Conservation (phyloP, 805 yeast genomes). For the Yamadazyma laniorum region DNA sequence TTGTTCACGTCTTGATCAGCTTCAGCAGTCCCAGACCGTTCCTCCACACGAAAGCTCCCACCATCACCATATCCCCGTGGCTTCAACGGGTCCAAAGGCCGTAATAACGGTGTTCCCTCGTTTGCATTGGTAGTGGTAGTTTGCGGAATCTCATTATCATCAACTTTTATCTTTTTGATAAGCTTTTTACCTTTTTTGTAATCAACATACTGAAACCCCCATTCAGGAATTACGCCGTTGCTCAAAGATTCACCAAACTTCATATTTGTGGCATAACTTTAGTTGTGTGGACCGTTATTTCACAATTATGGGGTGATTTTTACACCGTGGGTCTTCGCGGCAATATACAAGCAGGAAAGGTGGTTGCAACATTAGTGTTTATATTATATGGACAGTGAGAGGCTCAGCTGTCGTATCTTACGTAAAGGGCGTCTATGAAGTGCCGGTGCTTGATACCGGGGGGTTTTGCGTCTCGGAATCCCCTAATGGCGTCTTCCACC, state of each 20-base stretch:
- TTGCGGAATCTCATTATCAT: slow-evolving; percentile 11
- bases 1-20: slow-evolving; percentile 3
- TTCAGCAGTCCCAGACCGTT: too few species aligned
- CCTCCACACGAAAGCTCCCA: neutral
- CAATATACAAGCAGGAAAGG: slow-evolving; percentile 7
- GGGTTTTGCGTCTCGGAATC: slow-evolving; percentile 53
- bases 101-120: slow-evolving; percentile 29
- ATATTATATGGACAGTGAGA: too few species aligned
- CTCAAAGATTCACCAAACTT: slow-evolving; percentile 67
- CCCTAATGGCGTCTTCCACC: slow-evolving; percentile 61
- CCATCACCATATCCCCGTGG: slow-evolving; percentile 3
- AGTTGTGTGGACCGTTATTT: too few species aligned
- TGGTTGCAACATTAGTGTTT: too few species aligned
- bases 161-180: slow-evolving; percentile 37
- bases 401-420: slow-evolving; percentile 52
- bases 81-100: slow-evolving; percentile 9
- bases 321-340: neutral
- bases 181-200: slow-evolving; percentile 60
- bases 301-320: too few species aligned
- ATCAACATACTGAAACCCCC: slow-evolving; percentile 81
- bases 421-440: slow-evolving; percentile 68
- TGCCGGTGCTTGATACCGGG: slow-evolving; percentile 81
- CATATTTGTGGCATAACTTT: slow-evolving; percentile 41
- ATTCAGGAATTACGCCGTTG: slow-evolving; percentile 77
- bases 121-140: slow-evolving; percentile 4